These are phyloP conservation scores for Ascochyta koolunga DNA, from an alignment of 2,329 filamentous ascomycete genomes.

Conservation along the genomic window DNA sequence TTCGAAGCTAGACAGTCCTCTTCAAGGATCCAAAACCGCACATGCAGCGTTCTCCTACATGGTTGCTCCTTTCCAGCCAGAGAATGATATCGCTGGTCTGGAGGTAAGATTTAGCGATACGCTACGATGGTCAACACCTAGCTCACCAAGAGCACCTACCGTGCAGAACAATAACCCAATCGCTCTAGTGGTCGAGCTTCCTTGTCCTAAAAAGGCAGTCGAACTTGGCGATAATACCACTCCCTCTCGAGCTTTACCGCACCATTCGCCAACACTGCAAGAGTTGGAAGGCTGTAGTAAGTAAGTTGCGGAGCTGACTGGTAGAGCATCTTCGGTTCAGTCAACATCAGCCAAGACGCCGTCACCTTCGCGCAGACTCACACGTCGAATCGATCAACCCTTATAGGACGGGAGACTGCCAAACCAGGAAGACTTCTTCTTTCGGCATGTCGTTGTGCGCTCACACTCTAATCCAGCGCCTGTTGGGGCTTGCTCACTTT, in stretches of 20 bases:
- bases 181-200: neutral
- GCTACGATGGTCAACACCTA: neutral
- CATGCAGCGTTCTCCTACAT: neutral
- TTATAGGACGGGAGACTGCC: neutral
- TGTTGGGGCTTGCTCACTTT: slow-evolving; percentile 5
- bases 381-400: neutral
- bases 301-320: neutral
- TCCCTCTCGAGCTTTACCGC: neutral
- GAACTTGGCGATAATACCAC: neutral
- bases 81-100: neutral
- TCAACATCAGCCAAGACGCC: neutral
- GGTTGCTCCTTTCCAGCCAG: neutral
- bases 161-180: neutral
- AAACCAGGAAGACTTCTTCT: neutral
- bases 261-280: neutral
- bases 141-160: neutral
- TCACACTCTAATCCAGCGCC: slow-evolving; percentile 1
- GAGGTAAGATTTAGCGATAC: neutral
- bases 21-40: neutral
- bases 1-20: too few relatives aligned
- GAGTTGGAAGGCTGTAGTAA: neutral
- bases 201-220: neutral
- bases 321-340: neutral
- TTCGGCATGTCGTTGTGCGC: neutral
- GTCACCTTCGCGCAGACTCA: neutral